A percentile compares a stretch with the other conserved stretches of the same genome.
phyloP scores from a whole-genome alignment of 306 rosid genomes.

The Amphicarpaea edgeworthii region DNA sequence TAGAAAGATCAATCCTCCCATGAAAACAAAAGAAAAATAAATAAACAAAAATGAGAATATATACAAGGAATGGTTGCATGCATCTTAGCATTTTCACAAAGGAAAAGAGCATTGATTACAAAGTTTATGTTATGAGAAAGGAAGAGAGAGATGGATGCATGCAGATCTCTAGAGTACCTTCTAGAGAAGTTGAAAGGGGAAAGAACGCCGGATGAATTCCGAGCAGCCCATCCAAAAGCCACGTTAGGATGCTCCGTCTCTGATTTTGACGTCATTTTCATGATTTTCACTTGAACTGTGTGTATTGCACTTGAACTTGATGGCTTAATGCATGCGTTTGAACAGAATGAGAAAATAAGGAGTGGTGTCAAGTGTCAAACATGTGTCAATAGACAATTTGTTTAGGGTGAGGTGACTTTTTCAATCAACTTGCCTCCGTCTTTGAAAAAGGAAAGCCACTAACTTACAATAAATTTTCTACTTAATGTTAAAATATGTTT shows the following conservation, averaged over 20 bases:
- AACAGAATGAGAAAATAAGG: no score
- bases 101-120: neutral
- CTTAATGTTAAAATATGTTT: no score
- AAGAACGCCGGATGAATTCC: slow-evolving; percentile 51
- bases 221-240: slow-evolving; percentile 62
- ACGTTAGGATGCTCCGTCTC: slow-evolving; percentile 48
- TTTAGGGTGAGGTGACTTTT: no score
- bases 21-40: neutral
- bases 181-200: slow-evolving; percentile 65
- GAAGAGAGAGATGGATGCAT: neutral
- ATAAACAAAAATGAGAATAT: neutral
- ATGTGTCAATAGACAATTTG: no score
- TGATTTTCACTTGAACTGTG: no score
- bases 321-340: no score
- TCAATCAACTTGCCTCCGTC: no score
- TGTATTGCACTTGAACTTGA: no score
- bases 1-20: neutral
- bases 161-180: slow-evolving; percentile 48
- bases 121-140: neutral
- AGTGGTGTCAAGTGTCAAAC: no score
- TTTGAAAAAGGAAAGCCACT: no score
- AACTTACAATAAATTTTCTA: no score
- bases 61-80: neutral
- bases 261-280: slow-evolving; percentile 38
- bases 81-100: neutral